Evolutionary conservation across 202 grass and related monocot species (phyloP).

Genomic region (Schoenoplectus triqueter): DNA sequence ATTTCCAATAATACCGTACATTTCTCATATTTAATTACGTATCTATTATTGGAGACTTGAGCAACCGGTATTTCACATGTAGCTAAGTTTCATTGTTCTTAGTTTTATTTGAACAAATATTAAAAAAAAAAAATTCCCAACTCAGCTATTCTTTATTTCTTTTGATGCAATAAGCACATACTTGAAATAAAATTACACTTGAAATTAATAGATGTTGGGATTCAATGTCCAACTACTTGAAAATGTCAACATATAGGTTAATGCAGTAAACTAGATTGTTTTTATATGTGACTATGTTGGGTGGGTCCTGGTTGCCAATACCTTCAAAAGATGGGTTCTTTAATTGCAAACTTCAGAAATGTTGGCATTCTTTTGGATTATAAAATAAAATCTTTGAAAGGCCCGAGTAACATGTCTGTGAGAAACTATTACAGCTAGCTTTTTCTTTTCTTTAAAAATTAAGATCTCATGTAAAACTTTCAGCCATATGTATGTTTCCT

Average conservation of each 20-base stretch:
- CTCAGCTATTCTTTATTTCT: background rate
- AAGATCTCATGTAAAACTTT: background rate
- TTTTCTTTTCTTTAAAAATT: background rate
- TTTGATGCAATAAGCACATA: background rate
- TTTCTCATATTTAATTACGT: constrained; percentile 5
- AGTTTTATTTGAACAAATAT: background rate
- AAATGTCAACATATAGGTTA: background rate
- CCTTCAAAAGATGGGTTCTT: background rate
- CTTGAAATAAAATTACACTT: background rate
- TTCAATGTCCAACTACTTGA: background rate
- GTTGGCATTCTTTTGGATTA: background rate
- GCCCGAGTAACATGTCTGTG: background rate
- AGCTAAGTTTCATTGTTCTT: background rate
- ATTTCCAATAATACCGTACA: constrained; percentile 17
- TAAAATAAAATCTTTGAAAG: background rate
- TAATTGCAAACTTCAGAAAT: constrained; percentile 7
- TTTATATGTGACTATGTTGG: background rate
- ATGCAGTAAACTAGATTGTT: too few species aligned
- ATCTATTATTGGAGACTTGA: background rate
- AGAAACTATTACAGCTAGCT: background rate
- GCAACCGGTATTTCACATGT: background rate
- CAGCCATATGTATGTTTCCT: background rate
- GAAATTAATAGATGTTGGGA: background rate
- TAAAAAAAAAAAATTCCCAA: background rate
- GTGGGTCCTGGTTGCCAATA: background rate